phyloP scores from a whole-genome alignment of 805 yeast species.

The Myxozyma nipponensis region DNA sequence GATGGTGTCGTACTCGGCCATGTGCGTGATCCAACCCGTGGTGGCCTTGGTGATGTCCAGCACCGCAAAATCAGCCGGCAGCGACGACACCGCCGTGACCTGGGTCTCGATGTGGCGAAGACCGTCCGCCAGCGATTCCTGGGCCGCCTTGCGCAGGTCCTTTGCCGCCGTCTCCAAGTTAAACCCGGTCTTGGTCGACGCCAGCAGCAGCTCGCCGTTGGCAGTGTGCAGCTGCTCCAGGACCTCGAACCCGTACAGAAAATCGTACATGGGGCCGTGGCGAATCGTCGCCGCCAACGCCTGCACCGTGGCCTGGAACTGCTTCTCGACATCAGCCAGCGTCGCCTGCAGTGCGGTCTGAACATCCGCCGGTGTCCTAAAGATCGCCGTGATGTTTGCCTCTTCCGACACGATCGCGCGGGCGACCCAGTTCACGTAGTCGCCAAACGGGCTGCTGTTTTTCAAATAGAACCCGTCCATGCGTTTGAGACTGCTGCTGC shows the following conservation, averaged over 20 bases:
- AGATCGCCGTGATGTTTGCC: constrained; percentile 5
- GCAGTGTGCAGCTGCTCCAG: constrained; percentile 47
- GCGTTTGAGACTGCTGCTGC: constrained; percentile 3
- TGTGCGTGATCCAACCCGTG: constrained; percentile 60
- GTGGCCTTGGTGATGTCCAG: constrained; percentile 70
- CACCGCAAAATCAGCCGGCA: constrained; percentile 67
- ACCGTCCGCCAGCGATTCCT: constrained; percentile 51
- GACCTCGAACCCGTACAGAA: constrained; percentile 55
- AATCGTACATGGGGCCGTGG: constrained; percentile 45
- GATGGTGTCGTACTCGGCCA: constrained; percentile 52
- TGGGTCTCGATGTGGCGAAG: constrained; percentile 54
- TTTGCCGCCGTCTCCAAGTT: constrained; percentile 25
- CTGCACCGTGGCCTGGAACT: constrained; percentile 24
- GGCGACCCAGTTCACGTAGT: constrained; percentile 6
- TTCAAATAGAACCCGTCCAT: constrained; percentile 19
- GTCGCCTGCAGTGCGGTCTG: constrained; percentile 16
- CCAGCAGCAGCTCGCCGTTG: constrained; percentile 33
- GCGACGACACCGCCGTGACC: constrained; percentile 43
- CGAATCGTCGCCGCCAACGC: constrained; percentile 35
- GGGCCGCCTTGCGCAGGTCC: constrained; percentile 30
- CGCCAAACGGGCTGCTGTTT: constrained; percentile 15
- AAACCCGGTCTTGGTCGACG: constrained; percentile 25
- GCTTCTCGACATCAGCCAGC: constrained; percentile 28
- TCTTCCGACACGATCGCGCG: constrained; percentile 9
- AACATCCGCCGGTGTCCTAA: constrained; percentile 9